Evolutionary conservation across 2,329 filamentous ascomycete species (phyloP).

Genomic region (Beauveria scarabaeidicola): DNA sequence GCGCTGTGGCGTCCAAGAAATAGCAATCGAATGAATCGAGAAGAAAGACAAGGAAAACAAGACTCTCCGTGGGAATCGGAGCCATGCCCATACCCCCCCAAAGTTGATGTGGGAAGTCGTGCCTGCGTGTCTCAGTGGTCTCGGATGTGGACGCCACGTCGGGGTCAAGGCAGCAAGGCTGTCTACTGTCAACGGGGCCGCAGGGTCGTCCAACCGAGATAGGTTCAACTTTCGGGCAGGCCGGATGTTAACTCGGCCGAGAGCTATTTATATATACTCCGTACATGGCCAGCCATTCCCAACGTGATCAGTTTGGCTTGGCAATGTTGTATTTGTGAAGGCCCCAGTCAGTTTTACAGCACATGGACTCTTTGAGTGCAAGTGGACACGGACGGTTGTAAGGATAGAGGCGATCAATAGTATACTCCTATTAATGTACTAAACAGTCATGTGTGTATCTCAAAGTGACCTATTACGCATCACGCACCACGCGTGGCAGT

Average conservation of each 20-base stretch:
- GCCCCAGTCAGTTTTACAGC: not conserved
- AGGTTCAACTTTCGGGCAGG: not conserved
- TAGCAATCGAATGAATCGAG: not conserved
- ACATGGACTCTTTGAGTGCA: not conserved
- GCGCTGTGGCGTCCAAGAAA: not conserved
- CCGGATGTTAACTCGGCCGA: not conserved
- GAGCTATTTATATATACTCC: no score
- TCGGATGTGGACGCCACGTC: not conserved
- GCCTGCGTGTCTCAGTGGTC: not conserved
- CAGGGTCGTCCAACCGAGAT: no score
- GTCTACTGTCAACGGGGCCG: no score
- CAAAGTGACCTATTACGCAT: not conserved
- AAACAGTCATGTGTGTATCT: conserved; percentile 1
- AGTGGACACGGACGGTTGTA: not conserved
- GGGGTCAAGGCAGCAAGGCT: not conserved
- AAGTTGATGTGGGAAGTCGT: no score
- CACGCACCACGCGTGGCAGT: not conserved
- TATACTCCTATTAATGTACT: conserved; percentile 3
- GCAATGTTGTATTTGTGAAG: not conserved
- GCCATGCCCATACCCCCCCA: no score
- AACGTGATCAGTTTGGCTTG: not conserved
- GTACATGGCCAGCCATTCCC: not conserved
- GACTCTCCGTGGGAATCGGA: no score
- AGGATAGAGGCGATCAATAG: not conserved
- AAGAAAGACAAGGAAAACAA: not conserved